Conservation (phyloP, 1,284 basidiomycete genomes). For the Rhodotorula sp. region DNA sequence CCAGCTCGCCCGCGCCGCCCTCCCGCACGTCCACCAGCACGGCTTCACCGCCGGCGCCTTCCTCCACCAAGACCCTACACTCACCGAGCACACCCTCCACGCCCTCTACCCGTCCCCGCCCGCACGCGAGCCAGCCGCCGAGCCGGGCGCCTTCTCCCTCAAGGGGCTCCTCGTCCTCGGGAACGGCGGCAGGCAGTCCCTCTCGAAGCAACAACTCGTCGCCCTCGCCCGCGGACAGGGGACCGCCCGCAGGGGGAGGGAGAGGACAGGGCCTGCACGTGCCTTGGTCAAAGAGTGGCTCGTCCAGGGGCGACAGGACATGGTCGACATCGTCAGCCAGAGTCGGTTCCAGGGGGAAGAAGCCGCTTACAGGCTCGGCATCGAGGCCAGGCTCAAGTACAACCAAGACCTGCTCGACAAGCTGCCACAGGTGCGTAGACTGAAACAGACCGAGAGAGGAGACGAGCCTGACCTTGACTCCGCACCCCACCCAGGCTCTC, state of each 20-base stretch:
- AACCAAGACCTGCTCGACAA: slow-evolving; percentile 22
- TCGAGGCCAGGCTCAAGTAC: slow-evolving; percentile 26
- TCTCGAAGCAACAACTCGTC: slow-evolving; percentile 23
- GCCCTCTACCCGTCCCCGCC: slow-evolving; percentile 38
- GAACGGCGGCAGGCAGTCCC: slow-evolving; percentile 16
- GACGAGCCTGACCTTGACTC: neutral
- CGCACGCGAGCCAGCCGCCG: neutral
- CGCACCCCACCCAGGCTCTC: slow-evolving; percentile 29
- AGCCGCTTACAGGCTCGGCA: slow-evolving; percentile 7
- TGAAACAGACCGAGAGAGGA: neutral
- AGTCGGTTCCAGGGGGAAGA: slow-evolving; percentile 12
- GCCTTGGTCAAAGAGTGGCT: slow-evolving; percentile 36
- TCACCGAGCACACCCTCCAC: slow-evolving; percentile 19
- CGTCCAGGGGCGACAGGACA: slow-evolving; percentile 19
- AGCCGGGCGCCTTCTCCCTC: slow-evolving; percentile 3
- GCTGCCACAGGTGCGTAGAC: slow-evolving; percentile 24
- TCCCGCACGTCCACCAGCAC: slow-evolving; percentile 28
- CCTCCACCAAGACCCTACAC: slow-evolving; percentile 9
- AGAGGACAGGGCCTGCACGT: slow-evolving; percentile 30
- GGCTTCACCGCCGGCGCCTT: slow-evolving; percentile 32
- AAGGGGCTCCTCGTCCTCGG: slow-evolving; percentile 15
- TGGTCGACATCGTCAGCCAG: slow-evolving; percentile 6
- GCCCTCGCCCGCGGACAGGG: slow-evolving; percentile 24
- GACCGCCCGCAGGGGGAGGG: neutral
- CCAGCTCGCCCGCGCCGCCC: slow-evolving; percentile 22